phyloP scores from a whole-genome alignment of 495 filamentous ascomycete genomes.

The Aspergillus olivimuriae region DNA sequence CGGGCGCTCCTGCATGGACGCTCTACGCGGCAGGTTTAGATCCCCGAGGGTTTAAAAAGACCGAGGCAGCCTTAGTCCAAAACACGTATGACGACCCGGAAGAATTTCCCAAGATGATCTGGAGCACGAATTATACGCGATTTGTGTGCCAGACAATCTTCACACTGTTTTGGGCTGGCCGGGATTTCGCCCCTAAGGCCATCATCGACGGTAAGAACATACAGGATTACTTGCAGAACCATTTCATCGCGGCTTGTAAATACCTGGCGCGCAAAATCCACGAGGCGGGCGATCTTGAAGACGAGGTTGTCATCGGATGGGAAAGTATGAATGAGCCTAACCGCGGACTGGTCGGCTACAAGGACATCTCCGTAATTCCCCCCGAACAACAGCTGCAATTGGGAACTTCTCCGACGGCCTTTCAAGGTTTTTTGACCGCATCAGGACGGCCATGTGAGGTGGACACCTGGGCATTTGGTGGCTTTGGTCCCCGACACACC shows the following conservation, averaged over 20 bases:
- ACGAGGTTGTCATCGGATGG: conserved; percentile 88
- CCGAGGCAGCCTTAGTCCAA: conserved; percentile 89
- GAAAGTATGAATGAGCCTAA: conserved; percentile 95
- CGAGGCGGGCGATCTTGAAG: conserved; percentile 83
- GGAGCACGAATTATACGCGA: conserved; percentile 94
- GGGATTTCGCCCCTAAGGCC: conserved; percentile 90
- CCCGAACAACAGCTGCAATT: conserved; percentile 86
- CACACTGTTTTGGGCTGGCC: conserved; percentile 89
- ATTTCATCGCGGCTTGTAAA: conserved; percentile 71
- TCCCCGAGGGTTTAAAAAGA: conserved; percentile 73
- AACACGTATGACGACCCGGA: conserved; percentile 87
- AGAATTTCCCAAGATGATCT: conserved; percentile 96
- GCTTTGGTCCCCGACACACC: conserved; percentile 84
- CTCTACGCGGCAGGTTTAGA: conserved; percentile 90
- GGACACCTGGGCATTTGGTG: conserved; percentile 87
- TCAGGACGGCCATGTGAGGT: conserved; percentile 86
- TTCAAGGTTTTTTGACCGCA: conserved; percentile 86
- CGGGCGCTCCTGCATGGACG: conserved; percentile 96
- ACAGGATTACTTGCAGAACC: conserved; percentile 88
- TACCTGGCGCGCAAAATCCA: conserved; percentile 80
- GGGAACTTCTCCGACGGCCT: conserved; percentile 88
- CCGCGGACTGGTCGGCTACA: conserved; percentile 77
- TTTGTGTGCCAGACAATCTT: conserved; percentile 87
- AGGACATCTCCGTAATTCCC: conserved; percentile 77
- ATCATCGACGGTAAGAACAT: conserved; percentile 94